Evolutionary conservation across 495 filamentous ascomycete species (phyloP).

Genomic region (Aspergillus carlsbadensis): DNA sequence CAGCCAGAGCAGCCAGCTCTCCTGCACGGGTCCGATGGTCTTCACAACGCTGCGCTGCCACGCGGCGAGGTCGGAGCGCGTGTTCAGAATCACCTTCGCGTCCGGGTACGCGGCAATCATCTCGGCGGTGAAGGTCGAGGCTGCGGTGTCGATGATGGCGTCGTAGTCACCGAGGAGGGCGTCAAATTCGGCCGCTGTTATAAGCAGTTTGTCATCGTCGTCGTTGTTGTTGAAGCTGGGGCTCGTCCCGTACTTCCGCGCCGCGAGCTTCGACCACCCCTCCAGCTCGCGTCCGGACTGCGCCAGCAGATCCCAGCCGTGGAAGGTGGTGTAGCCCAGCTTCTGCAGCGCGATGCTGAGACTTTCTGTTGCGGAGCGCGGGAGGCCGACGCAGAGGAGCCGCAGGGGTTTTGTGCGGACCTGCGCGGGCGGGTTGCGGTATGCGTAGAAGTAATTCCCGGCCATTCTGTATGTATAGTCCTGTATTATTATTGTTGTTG

Average conservation of each 20-base stretch:
- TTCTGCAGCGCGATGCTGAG: conserved; percentile 16
- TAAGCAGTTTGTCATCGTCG: background rate
- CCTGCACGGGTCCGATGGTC: background rate
- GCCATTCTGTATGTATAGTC: too few relatives aligned
- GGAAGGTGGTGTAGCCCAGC: conserved; percentile 20
- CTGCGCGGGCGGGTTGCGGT: background rate
- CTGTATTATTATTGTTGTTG: too few relatives aligned
- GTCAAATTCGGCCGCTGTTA: conserved; percentile 8
- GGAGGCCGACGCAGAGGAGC: conserved; percentile 20
- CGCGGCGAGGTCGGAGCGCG: conserved; percentile 1
- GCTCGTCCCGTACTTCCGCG: conserved; percentile 2
- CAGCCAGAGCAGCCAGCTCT: too few relatives aligned
- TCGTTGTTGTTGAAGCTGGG: background rate
- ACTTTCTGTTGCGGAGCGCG: conserved; percentile 23
- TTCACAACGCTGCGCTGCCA: conserved; percentile 1
- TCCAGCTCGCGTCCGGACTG: background rate
- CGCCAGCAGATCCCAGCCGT: conserved; percentile 20
- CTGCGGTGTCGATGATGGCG: background rate
- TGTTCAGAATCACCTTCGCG: background rate
- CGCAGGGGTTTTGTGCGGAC: conserved; percentile 17
- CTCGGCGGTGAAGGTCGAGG: background rate
- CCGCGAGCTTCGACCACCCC: conserved; percentile 11
- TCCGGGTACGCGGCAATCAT: background rate
- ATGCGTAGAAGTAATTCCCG: too few relatives aligned
- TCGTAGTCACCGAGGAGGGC: background rate